A percentile compares a stretch with the other conserved stretches of the same genome.
phyloP scores from a whole-genome alignment of 2,329 filamentous ascomycete genomes.

The Cercospora janseana region DNA sequence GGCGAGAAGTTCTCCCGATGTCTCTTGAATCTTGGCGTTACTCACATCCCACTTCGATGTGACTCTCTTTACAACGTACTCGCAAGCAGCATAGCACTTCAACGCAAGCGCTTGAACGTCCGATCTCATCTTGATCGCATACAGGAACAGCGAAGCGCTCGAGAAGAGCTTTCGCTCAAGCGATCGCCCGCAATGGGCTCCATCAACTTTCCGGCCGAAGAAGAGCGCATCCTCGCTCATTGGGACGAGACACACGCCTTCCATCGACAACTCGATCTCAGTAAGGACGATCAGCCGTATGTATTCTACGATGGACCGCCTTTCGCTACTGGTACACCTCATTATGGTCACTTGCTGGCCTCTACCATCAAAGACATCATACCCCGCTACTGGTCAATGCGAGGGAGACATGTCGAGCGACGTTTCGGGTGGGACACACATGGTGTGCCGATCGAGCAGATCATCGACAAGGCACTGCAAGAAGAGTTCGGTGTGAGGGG shows the following conservation, averaged over 20 bases:
- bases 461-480: constrained; percentile 82
- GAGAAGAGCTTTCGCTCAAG: constrained; percentile 2
- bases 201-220: constrained; percentile 85
- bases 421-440: constrained; percentile 96
- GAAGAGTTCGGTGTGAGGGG: constrained; percentile 72
- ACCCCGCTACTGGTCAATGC: constrained; percentile 96
- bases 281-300: constrained; percentile 76
- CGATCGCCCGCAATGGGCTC: constrained; percentile 40
- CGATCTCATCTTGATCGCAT: too few species aligned
- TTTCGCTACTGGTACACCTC: constrained; percentile 58
- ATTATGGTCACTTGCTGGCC: constrained; percentile 76
- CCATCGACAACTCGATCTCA: constrained; percentile 80
- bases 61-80: too few species aligned
- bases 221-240: constrained; percentile 76
- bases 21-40: too few species aligned
- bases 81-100: too few species aligned
- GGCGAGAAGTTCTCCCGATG: too few species aligned
- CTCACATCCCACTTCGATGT: too few species aligned
- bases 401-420: constrained; percentile 86
- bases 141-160: too few species aligned
- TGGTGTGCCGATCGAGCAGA: constrained; percentile 90
- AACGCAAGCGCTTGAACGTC: too few species aligned
- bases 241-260: constrained; percentile 95
- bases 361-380: constrained; percentile 98
- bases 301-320: constrained; percentile 82